Evolutionary conservation across 192 early-diverging fungal species (phyloP), one percentile per base, ranked within the genome.

Genomic region (Coemansia brasiliensis): DNA sequence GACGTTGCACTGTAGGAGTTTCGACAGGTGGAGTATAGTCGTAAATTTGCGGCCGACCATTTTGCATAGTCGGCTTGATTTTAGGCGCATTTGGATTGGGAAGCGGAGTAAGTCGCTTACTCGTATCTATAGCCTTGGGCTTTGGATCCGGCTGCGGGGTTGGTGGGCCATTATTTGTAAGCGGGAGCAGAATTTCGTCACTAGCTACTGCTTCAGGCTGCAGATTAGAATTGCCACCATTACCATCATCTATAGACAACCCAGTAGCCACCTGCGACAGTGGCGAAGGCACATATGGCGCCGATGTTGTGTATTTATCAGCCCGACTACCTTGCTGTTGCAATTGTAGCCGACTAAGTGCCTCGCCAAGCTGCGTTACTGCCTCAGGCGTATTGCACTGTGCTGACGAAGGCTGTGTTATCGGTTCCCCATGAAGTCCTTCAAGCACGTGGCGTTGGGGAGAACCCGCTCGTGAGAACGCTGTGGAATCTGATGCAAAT

Each of bases 401-500:
- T 0, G 67, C 63, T 44, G 72, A 75, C 4, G 71, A 67, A 18
- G 59, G 59, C 52, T 55, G 63, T 5, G 55, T 43, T 24, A 18
- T 46, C 15, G 21, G 6, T 6, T 52, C 40, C 35, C 46, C 18
- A n/a, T 48, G 35, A 17, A 13, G 24, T 18, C 42, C 32, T 11
- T 49, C 46, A n/a, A 16, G 29, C 27, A 18, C 50, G 40, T 57
- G 55, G 7, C 49, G 56, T 39, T 59, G 38, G 13, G 70, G 70
- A 49, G 70, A 62, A 4, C 20, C 46, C 6, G 61, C 74, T n/a
- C 65, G 61, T 46, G 74, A 78, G 55, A 72, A 70, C 38, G 61
- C 74, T 0, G 74, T 78, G 18, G 74, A 78, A 29, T 78, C 74
- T 13, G 74, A 78, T 22, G 74, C 74, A 72, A 52, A 78, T 0